A percentile compares a stretch with the other conserved stretches of the same genome.
Conservation (phyloP, 2,329 filamentous ascomycete species). For the Aspergillus felis region DNA sequence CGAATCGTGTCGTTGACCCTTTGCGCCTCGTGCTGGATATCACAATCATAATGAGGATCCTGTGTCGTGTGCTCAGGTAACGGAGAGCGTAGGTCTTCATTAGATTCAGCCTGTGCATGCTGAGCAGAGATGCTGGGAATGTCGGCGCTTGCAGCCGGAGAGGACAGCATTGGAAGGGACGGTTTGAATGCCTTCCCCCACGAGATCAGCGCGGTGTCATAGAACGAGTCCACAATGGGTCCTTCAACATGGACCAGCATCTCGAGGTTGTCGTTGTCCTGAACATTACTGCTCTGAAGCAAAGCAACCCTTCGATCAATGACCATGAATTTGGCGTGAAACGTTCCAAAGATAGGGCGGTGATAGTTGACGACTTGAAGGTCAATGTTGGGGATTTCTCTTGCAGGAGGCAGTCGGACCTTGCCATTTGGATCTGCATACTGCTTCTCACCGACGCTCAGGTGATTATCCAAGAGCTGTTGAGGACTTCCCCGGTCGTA, state of each 20-base stretch:
- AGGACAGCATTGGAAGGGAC: constrained; percentile 53
- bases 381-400: constrained; percentile 68
- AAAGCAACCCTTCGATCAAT: constrained; percentile 69
- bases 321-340: constrained; percentile 74
- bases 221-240: constrained; percentile 70
- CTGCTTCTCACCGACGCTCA: constrained; percentile 54
- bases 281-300: constrained; percentile 74
- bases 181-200: constrained; percentile 65
- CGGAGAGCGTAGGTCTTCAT: constrained; percentile 12
- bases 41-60: constrained; percentile 61
- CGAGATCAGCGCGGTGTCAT: constrained; percentile 68
- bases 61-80: constrained; percentile 56
- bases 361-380: constrained; percentile 72
- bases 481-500: constrained; percentile 65
- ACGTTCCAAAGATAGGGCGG: constrained; percentile 65
- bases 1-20: constrained; percentile 59
- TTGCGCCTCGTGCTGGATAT: constrained; percentile 58
- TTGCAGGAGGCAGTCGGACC: constrained; percentile 57
- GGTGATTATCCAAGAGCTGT: constrained; percentile 63
- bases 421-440: constrained; percentile 50
- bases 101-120: not conserved
- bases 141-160: constrained; percentile 41
- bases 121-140: constrained; percentile 20
- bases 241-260: constrained; percentile 77
- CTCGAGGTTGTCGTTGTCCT: constrained; percentile 72